Conservation (phyloP, 192 early-diverging fungal species). For the Chytriomyces sp. region DNA sequence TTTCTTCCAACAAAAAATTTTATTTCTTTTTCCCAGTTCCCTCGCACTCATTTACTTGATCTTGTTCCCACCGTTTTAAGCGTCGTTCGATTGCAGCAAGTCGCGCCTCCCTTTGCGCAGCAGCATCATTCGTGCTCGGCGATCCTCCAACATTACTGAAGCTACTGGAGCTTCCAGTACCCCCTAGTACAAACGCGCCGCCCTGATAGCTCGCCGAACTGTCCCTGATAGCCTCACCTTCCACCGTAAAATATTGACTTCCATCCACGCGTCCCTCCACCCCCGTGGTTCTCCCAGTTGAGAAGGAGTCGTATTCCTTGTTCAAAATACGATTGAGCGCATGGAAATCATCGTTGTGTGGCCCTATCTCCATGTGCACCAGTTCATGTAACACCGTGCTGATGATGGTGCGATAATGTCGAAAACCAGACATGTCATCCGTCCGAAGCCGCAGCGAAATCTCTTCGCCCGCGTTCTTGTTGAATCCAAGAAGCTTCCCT, state of each 20-base stretch:
- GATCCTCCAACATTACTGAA: neutral
- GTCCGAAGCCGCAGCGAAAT: slow-evolving; percentile 79
- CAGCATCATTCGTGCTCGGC: neutral
- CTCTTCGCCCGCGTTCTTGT: slow-evolving; percentile 66
- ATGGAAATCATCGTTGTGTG: slow-evolving; percentile 77
- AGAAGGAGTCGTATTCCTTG: slow-evolving; percentile 61
- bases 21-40: no score
- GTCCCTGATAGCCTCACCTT: neutral
- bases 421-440: slow-evolving; percentile 74
- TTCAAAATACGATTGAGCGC: slow-evolving; percentile 73
- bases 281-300: slow-evolving; percentile 4
- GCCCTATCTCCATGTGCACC: slow-evolving; percentile 63
- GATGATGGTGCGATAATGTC: slow-evolving; percentile 67
- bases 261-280: slow-evolving; percentile 30
- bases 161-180: slow-evolving; percentile 15
- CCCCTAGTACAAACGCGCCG: slow-evolving; percentile 66
- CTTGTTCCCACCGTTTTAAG: slow-evolving; percentile 67
- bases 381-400: slow-evolving; percentile 80
- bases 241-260: slow-evolving; percentile 38
- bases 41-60: slow-evolving; percentile 61
- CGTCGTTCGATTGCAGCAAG: slow-evolving; percentile 60
- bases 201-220: slow-evolving; percentile 50
- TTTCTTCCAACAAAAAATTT: no score
- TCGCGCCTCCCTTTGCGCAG: slow-evolving; percentile 46
- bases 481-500: slow-evolving; percentile 68